Conservation (phyloP, 1,284 basidiomycete species). For the Fomitopsis palustris region DNA sequence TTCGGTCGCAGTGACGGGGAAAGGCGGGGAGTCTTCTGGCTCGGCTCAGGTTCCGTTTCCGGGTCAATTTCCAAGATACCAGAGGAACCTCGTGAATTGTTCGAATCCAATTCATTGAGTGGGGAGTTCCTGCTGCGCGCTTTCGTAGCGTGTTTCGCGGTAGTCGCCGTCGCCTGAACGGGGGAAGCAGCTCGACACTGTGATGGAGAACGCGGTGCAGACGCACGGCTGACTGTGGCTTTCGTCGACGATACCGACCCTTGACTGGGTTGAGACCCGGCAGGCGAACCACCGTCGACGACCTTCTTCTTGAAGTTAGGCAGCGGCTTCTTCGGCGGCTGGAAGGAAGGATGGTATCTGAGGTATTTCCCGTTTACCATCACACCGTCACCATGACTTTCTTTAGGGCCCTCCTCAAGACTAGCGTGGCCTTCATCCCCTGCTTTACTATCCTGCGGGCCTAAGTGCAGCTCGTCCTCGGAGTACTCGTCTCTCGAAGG, state of each 20-base stretch:
- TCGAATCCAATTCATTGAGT: constrained; percentile 1
- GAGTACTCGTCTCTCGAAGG: neutral
- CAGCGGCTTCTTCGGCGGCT: neutral
- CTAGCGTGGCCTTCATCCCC: neutral
- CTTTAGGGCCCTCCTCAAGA: neutral
- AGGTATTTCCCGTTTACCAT: neutral
- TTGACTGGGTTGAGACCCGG: neutral
- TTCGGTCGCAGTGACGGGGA: constrained; percentile 5
- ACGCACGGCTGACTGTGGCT: neutral
- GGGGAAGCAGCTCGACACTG: neutral
- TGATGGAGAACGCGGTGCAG: neutral
- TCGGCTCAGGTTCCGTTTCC: constrained; percentile 2
- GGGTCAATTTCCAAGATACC: neutral
- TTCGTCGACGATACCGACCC: neutral
- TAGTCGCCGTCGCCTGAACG: neutral
- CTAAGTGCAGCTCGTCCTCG: constrained; percentile 18
- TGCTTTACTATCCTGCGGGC: neutral
- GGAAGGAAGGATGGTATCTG: neutral
- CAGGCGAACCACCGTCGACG: neutral
- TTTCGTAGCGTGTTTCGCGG: neutral
- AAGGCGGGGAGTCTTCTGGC: constrained; percentile 15
- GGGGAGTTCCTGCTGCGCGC: neutral
- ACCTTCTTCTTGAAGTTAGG: constrained; percentile 8
- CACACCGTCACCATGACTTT: neutral
- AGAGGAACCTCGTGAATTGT: neutral